phyloP scores from a whole-genome alignment of 768 basidiomycete genomes.

The Lentinula sp. region DNA sequence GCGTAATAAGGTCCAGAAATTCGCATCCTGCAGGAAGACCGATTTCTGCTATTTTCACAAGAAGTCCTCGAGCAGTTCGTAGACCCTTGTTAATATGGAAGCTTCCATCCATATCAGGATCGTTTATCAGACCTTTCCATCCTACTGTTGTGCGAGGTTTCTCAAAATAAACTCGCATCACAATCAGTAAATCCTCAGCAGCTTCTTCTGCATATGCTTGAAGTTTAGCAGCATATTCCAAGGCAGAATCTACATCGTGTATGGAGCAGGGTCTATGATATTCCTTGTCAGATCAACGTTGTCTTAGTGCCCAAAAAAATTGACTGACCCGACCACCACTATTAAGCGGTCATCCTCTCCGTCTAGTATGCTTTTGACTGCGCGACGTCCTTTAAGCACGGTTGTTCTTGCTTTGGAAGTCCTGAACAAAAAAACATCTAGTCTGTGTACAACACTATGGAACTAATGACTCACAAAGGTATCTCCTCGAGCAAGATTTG shows the following conservation, averaged over 20 bases:
- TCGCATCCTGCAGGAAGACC: constrained; percentile 94
- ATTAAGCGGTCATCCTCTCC: constrained; percentile 86
- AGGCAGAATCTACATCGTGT: constrained; percentile 79
- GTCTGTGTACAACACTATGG: constrained; percentile 1
- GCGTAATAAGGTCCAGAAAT: constrained; percentile 78
- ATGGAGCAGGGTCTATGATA: constrained; percentile 61
- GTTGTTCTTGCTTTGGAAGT: constrained; percentile 83
- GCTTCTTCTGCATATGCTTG: constrained; percentile 39
- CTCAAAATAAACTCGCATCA: constrained; percentile 96
- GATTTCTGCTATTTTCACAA: constrained; percentile 83
- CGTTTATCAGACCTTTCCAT: constrained; percentile 90
- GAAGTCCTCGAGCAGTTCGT: constrained; percentile 77
- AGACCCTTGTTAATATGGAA: constrained; percentile 98
- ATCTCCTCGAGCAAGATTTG: constrained; percentile 92
- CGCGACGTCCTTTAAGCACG: constrained; percentile 76
- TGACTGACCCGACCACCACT: constrained; percentile 78
- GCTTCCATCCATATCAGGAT: constrained; percentile 91
- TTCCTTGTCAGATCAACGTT: not conserved
- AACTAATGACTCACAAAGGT: constrained; percentile 51
- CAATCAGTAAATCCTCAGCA: constrained; percentile 73
- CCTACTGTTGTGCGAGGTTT: constrained; percentile 97
- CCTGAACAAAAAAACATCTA: constrained; percentile 26
- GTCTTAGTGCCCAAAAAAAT: not conserved
- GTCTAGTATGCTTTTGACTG: constrained; percentile 70
- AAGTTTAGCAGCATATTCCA: constrained; percentile 71